Base-by-base conservation (phyloP, 768 basidiomycete species). In the Neoboletus magnificus region DNA sequence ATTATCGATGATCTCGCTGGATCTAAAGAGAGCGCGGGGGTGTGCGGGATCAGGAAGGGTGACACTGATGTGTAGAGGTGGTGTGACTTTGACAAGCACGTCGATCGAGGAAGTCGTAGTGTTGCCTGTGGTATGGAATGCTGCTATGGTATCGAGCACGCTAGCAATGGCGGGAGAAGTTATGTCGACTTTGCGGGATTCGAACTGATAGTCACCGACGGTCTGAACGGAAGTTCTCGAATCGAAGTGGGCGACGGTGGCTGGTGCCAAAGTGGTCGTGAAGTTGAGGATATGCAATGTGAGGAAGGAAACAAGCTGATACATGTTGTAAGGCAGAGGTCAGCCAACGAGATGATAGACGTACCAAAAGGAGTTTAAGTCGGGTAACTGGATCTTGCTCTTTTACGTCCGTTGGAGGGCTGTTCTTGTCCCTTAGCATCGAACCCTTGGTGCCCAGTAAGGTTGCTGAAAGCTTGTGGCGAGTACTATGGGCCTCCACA, bases 251-350 rank as follows among this genome's bases (percentile, higher is more conserved):
- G 79, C 62, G 71, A 83, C 61, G 54, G 82, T 69, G n/a, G 80
- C 77, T 32, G 85, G 80, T 0, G 94, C 88, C 47, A 99, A 82
- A 0, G 97, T 94, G 0, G 95, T 90, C 70, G 87, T 89, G 55
- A 98, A 82, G 77, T 98, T 98, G 58, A 97, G 81, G 52, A 94
- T 83, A 62, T 99, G 97, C 3, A 99, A 75, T 0, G 85, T 85
- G 60, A 96, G 79, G 82, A 98, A 99, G 4, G 94, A 87, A 18
- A 86, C 86, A 62, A 99, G 92, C 85, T 87, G 59, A 51, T 40
- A 36, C 15, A 44, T 37, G 46, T 11, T 44, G 35, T 56, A 45
- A 56, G 47, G 27, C 42, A 51, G 51, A 23, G 23, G 9, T 37
- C 48, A 44, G 3, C 6, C 16, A 20, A 3, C 4, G 41, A 49